These are phyloP conservation scores for Austroboletus eburneus DNA, from an alignment of 768 basidiomycete species.

Conservation along the genomic window DNA sequence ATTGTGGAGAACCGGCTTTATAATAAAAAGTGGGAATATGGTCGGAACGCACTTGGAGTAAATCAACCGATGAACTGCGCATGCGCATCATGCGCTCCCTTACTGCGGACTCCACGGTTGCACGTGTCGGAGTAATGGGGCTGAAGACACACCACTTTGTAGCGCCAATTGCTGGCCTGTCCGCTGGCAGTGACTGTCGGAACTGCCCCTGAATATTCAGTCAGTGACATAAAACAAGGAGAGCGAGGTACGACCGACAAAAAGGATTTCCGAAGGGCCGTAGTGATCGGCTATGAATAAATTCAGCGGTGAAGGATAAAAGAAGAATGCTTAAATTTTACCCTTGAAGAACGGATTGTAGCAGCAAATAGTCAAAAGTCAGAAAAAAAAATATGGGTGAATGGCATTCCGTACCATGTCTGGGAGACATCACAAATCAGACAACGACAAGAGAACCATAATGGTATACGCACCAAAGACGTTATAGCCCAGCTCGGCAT, in stretches of 20 bases:
- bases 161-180: constrained; percentile 55
- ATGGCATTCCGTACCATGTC: constrained; percentile 50
- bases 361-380: not conserved
- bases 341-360: constrained; percentile 22
- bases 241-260: constrained; percentile 43
- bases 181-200: constrained; percentile 40
- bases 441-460: too few relatives aligned
- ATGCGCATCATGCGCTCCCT: constrained; percentile 69
- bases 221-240: not conserved
- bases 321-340: constrained; percentile 10
- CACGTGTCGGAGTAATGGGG: constrained; percentile 44
- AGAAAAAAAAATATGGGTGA: constrained; percentile 9
- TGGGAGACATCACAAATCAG: constrained; percentile 28
- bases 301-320: constrained; percentile 10
- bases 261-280: constrained; percentile 77
- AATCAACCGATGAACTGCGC: constrained; percentile 55
- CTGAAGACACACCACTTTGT: constrained; percentile 88
- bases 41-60: constrained; percentile 62
- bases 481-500: constrained; percentile 51
- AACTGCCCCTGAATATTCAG: constrained; percentile 61
- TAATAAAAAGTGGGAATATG: not conserved
- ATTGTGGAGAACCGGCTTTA: not conserved
- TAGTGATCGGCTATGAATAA: constrained; percentile 74
- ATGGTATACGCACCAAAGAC: constrained; percentile 38
- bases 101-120: constrained; percentile 57